Conservation (phyloP, 2,329 filamentous ascomycete species). For the Keithomyces neogunnii region DNA sequence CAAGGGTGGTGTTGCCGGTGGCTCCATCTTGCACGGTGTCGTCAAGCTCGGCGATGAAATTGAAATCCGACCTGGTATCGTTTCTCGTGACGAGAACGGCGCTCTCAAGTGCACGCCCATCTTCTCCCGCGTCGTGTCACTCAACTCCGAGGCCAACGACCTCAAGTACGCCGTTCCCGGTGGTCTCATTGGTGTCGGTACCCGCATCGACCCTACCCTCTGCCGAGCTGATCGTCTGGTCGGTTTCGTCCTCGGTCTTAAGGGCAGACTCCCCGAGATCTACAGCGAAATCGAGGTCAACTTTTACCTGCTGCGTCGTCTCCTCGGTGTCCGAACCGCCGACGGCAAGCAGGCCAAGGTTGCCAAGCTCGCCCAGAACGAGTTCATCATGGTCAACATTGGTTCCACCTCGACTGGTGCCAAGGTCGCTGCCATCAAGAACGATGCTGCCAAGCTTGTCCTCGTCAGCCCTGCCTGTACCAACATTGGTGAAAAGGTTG, state of each 20-base stretch:
- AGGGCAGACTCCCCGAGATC: constrained; percentile 88
- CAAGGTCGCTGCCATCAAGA: constrained; percentile 94
- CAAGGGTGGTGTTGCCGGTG: constrained; percentile 97
- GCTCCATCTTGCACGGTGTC: constrained; percentile 91
- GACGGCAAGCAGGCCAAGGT: constrained; percentile 99
- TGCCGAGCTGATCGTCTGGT: constrained; percentile 98
- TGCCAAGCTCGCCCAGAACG: constrained; percentile 94
- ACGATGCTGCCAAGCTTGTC: constrained; percentile 91
- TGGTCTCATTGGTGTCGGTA: constrained; percentile 96
- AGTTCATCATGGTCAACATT: constrained; percentile 99
- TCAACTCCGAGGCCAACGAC: constrained; percentile 97
- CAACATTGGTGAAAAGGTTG: constrained; percentile 96
- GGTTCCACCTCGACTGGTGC: constrained; percentile 94
- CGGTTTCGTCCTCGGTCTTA: constrained; percentile 92
- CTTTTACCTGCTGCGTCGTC: constrained; percentile 92
- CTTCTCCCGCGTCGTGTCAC: constrained; percentile 86
- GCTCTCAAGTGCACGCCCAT: constrained; percentile 95
- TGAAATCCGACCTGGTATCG: constrained; percentile 97
- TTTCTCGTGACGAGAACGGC: constrained; percentile 88
- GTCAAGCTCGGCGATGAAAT: constrained; percentile 97
- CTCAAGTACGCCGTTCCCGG: constrained; percentile 97
- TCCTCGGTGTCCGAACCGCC: constrained; percentile 93
- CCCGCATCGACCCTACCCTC: constrained; percentile 91
- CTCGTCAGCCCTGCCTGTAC: constrained; percentile 93
- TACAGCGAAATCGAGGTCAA: constrained; percentile 99